Evolutionary conservation across 1,139 yeast genomes (phyloP).

Genomic region (Candida tetrigidarum): DNA sequence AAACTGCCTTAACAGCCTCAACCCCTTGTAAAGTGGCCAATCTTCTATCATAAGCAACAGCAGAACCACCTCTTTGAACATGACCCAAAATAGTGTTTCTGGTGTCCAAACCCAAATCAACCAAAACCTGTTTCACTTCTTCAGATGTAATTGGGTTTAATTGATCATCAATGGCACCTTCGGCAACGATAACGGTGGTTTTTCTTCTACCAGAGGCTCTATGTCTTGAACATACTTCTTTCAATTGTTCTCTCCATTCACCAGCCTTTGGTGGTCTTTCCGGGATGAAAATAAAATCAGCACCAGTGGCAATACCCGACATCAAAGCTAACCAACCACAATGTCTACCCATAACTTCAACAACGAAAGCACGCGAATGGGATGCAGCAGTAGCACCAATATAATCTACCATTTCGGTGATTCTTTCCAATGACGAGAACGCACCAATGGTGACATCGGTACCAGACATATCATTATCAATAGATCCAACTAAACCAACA

Average conservation of each 20-base stretch:
- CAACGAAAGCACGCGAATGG: slow-evolving; percentile 96
- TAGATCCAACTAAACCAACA: slow-evolving; percentile 95
- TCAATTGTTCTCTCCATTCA: slow-evolving; percentile 80
- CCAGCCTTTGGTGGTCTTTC: slow-evolving; percentile 77
- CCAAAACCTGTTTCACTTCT: slow-evolving; percentile 79
- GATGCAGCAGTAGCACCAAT: slow-evolving; percentile 97
- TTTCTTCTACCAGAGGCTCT: slow-evolving; percentile 88
- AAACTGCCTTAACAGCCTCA: slow-evolving; percentile 93
- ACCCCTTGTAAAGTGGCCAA: slow-evolving; percentile 97
- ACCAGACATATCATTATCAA: slow-evolving; percentile 96
- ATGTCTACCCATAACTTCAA: slow-evolving; percentile 99
- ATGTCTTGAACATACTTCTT: slow-evolving; percentile 71
- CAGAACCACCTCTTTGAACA: slow-evolving; percentile 98
- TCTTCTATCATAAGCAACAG: slow-evolving; percentile 90
- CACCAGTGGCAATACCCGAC: slow-evolving; percentile 96
- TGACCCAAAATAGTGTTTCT: slow-evolving; percentile 96
- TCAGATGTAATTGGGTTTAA: slow-evolving; percentile 80
- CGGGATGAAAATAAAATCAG: slow-evolving; percentile 92
- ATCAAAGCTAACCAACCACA: slow-evolving; percentile 98
- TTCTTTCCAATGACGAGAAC: slow-evolving; percentile 89
- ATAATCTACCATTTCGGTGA: slow-evolving; percentile 91
- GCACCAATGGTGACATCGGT: slow-evolving; percentile 98
- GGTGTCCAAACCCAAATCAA: slow-evolving; percentile 86
- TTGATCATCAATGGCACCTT: slow-evolving; percentile 90
- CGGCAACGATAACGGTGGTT: slow-evolving; percentile 95